phyloP scores from a whole-genome alignment of 2,329 filamentous ascomycete genomes.

The Orbilia brochopaga region DNA sequence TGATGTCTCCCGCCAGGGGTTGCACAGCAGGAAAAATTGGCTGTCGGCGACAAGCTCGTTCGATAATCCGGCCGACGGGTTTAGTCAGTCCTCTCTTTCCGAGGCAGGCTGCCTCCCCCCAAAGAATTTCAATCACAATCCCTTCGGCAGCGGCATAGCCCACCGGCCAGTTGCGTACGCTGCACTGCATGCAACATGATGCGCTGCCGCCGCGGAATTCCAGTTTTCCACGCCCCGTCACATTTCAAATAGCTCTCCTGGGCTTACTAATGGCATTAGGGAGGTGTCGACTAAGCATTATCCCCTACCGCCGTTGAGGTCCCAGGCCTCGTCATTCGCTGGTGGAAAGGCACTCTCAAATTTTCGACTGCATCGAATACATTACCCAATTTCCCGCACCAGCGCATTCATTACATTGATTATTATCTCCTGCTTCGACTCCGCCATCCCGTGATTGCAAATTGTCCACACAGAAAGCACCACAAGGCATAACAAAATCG shows the following conservation, averaged over 20 bases:
- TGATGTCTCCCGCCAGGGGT: too few relatives aligned
- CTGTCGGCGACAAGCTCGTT: constrained; percentile 1
- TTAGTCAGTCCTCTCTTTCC: neutral
- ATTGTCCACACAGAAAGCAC: constrained; percentile 2
- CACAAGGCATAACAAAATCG: constrained; percentile 40
- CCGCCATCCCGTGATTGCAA: constrained; percentile 51
- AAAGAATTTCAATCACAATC: neutral
- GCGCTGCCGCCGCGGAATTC: neutral
- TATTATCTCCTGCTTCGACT: constrained; percentile 12
- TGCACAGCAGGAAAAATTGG: neutral
- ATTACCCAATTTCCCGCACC: neutral
- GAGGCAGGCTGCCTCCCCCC: neutral
- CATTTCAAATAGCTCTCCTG: constrained; percentile 7
- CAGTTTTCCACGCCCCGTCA: neutral
- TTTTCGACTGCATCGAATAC: neutral
- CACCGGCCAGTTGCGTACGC: neutral
- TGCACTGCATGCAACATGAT: constrained; percentile 1
- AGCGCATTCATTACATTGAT: too few relatives aligned
- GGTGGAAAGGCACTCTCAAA: neutral
- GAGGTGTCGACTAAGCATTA: neutral
- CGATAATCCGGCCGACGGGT: neutral
- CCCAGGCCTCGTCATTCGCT: neutral
- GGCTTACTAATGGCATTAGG: neutral
- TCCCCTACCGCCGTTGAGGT: neutral
- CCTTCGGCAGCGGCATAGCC: neutral